Evolutionary conservation across 805 yeast species (phyloP), one percentile per base, ranked within the genome.

Genomic region (Ogataea methanolica): DNA sequence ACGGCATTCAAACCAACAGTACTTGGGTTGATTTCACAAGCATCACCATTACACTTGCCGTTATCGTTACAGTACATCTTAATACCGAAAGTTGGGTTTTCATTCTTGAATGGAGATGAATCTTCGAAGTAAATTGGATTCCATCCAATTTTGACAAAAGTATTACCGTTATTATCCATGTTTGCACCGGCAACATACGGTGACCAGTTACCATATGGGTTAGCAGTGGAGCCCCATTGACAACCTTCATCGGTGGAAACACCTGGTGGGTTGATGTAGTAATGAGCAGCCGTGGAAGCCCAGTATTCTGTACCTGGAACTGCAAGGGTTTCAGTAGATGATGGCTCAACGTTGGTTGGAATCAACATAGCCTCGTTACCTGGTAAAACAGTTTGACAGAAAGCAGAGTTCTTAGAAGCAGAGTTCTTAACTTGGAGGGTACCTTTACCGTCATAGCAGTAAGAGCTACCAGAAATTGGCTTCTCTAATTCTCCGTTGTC

Each of bases 351-450:
- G 45, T 74, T 63, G 21, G 95, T 88, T 50, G 97, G 97, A 55
- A 90, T 88, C 63, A 88, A 73, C 96, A 89, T 89, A 57, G 89
- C 96, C 71, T 89, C 96, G 66, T 88, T 87, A 56, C 97, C 97
- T 22, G 97, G 97, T 48, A 90, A 74, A 6, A 90, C 96, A 8
- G 96, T 89, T 70, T 90, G 96, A 66, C 97, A 89, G 67, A 89
- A 81, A 7, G 96, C 91, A 54, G 88, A 90, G 49, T 76, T 71
- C 5, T 69, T 50, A 38, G 73, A 73, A 16, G 85, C 82, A 11
- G 64, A 57, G 71, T 88, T 88, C 47, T 72, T 59, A 22, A 66
- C 70, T 33, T 65, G 57, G n/a, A 88, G 82, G 16, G 92, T 79
- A 34, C 88, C 92, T 53, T 79, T 78, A 47, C 96, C 96, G 47